Evolutionary conservation across 1,284 basidiomycete species (phyloP).

Genomic region (Caloboletus firmus): DNA sequence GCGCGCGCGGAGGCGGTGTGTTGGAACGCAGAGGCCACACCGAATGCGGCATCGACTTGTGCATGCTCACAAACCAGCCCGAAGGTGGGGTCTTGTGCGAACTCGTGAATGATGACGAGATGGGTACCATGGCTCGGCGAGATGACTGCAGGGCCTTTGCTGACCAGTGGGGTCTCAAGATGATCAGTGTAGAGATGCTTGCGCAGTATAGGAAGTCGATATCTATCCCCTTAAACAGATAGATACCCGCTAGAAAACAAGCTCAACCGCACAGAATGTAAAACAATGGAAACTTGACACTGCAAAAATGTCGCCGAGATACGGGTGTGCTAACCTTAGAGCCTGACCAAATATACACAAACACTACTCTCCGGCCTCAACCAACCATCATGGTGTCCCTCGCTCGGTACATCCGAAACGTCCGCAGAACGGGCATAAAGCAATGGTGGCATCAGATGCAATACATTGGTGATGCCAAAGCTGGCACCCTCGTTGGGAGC

Average conservation of each 20-base stretch:
- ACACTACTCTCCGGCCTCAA: constrained; percentile 11
- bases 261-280: background rate
- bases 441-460: constrained; percentile 86
- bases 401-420: constrained; percentile 70
- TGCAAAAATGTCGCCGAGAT: background rate
- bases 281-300: no score
- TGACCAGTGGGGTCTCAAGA: constrained; percentile 86
- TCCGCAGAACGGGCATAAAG: constrained; percentile 71
- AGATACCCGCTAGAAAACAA: background rate
- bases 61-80: constrained; percentile 74
- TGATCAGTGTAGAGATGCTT: constrained; percentile 91
- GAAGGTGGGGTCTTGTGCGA: constrained; percentile 91
- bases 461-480: constrained; percentile 91
- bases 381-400: constrained; percentile 65
- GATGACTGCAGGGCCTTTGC: constrained; percentile 94
- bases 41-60: constrained; percentile 88
- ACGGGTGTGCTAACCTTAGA: background rate
- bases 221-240: background rate
- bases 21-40: constrained; percentile 90
- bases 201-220: constrained; percentile 40
- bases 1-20: constrained; percentile 85
- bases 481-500: constrained; percentile 72
- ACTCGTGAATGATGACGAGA: constrained; percentile 89
- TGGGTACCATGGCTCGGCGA: constrained; percentile 93
- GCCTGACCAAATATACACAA: constrained; percentile 27